phyloP scores from a whole-genome alignment of 164 flowering plant species.

The Vitis labrusca region DNA sequence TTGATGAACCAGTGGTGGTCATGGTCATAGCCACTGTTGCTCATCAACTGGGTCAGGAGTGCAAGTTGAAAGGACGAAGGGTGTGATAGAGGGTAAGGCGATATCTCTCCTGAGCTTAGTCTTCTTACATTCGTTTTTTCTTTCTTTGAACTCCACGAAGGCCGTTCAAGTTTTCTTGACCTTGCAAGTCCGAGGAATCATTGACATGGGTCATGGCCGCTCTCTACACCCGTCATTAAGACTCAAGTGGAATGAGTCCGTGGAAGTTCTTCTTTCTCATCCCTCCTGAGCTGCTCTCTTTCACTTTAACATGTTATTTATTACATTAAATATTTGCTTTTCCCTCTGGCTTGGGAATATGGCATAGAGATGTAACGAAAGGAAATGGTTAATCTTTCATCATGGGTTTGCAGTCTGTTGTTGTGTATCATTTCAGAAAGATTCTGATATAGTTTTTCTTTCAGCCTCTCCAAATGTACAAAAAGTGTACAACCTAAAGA shows the following conservation, averaged over 20 bases:
- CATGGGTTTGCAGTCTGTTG: too few relatives aligned
- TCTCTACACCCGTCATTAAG: neutral
- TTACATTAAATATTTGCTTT: neutral
- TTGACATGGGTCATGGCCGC: neutral
- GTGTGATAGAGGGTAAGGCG: constrained; percentile 25
- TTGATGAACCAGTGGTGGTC: neutral
- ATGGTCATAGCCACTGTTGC: neutral
- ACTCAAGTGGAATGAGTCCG: neutral
- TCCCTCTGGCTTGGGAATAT: too few relatives aligned
- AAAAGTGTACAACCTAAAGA: too few relatives aligned
- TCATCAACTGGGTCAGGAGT: neutral
- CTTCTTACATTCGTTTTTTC: constrained; percentile 13
- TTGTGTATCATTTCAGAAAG: too few relatives aligned
- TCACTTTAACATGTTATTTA: neutral
- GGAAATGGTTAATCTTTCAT: too few relatives aligned
- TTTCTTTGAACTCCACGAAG: constrained; percentile 5
- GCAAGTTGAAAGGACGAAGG: neutral
- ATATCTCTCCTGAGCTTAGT: constrained; percentile 72
- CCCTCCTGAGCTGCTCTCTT: constrained; percentile 40
- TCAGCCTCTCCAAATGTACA: too few relatives aligned
- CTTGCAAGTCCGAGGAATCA: constrained; percentile 61
- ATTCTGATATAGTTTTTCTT: too few relatives aligned
- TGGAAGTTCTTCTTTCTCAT: constrained; percentile 17
- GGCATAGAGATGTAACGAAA: too few relatives aligned
- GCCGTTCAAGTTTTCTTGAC: constrained; percentile 57